A percentile compares a stretch with the other conserved stretches of the same genome.
Evolutionary conservation across 2,329 filamentous ascomycete genomes (phyloP).

Genomic region (Alternaria arbusti): DNA sequence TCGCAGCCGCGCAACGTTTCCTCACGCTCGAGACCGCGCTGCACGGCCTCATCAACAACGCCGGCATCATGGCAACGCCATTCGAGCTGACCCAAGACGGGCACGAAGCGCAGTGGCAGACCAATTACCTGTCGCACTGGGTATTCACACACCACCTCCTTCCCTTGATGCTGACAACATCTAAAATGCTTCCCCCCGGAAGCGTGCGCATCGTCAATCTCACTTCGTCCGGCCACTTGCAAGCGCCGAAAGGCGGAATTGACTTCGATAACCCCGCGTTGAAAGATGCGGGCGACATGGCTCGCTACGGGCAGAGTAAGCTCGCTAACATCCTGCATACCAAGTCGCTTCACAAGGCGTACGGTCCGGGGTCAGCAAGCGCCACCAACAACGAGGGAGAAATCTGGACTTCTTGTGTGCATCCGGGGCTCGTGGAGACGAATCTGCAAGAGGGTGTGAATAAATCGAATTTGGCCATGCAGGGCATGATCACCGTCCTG

Average conservation of each 20-base stretch:
- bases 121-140: conserved; percentile 55
- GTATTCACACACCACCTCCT: conserved; percentile 51
- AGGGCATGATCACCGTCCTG: background rate
- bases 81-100: conserved; percentile 46
- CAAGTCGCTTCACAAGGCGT: conserved; percentile 15
- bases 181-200: conserved; percentile 44
- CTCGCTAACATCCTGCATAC: conserved; percentile 28
- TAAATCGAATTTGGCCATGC: background rate
- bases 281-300: conserved; percentile 7
- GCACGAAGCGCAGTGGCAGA: conserved; percentile 55
- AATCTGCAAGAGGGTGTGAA: conserved; percentile 9
- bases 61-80: conserved; percentile 45
- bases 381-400: conserved; percentile 7
- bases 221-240: conserved; percentile 20
- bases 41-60: conserved; percentile 53
- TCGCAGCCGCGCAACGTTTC: conserved; percentile 39
- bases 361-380: conserved; percentile 8
- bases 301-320: conserved; percentile 31
- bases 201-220: conserved; percentile 27
- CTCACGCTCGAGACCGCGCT: conserved; percentile 33
- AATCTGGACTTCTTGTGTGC: conserved; percentile 21
- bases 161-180: conserved; percentile 21
- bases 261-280: conserved; percentile 18
- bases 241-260: conserved; percentile 17
- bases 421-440: conserved; percentile 28